Evolutionary conservation across 116 monocot species (phyloP), one percentile per base, ranked within the genome.

Genomic region (Papilionanthe hybrid): DNA sequence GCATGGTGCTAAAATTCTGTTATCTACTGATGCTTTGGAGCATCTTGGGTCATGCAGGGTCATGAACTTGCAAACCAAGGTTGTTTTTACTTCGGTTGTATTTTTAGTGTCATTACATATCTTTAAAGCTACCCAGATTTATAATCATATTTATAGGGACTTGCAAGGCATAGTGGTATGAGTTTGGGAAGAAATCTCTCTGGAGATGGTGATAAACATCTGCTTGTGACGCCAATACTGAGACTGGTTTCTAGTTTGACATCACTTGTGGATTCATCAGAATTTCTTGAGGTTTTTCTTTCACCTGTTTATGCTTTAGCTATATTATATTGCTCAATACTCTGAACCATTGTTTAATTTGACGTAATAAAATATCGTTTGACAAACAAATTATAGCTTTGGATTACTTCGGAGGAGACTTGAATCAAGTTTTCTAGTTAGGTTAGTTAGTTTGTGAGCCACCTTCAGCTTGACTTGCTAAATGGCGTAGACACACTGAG

Each of bases 201-300:
- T 55, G 78, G 81, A 18, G 85, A 86, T 32, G 65, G 56, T 57
- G 88, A 93, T 28, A 86, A 84, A 56, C 80, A 49, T 79, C 78
- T 87, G 30, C 79, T 95, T 83, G 78, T 92, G 32, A 82, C 90
- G 75, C 91, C 92, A 17, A 79, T 92, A 37, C 58, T 96, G 81
- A 93, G 94, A 92, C 85, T 96, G 81, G 96, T 96, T 82, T 89
- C 83, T 68, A 85, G 92, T 81, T 72, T 96, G 78, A 87, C 92
- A 53, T 92, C 92, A 72, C 79, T 96, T 80, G 85, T 92, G 23
- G 93, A 86, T 41, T 85, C 90, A 37, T 92, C 94, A 56, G 89
- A 93, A 79, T 90, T 89, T 53, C 77, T 93, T 63, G 96, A 96
- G 92, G 96, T 96, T 74, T 96, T 77, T 32, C 57, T 42, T 1